Conservation (phyloP, 2,329 filamentous ascomycete genomes). For the Bipolaris cookei region DNA sequence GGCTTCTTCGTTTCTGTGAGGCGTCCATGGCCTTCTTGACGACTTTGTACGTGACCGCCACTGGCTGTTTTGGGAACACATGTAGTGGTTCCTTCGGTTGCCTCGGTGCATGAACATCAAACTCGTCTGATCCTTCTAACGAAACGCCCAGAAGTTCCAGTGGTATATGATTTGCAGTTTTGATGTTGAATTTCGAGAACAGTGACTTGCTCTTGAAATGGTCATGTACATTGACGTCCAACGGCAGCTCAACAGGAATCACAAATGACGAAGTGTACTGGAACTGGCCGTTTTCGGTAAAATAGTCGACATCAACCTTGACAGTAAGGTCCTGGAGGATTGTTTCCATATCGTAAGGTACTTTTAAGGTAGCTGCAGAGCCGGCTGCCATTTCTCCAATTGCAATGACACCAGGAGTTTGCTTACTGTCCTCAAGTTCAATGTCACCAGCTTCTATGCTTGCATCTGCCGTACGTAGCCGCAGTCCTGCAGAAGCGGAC, state of each 20-base stretch:
- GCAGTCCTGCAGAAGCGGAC: slow-evolving; percentile 65
- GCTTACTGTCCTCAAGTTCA: slow-evolving; percentile 51
- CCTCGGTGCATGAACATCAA: slow-evolving; percentile 66
- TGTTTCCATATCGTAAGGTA: slow-evolving; percentile 86
- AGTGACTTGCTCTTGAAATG: slow-evolving; percentile 84
- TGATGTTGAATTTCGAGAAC: slow-evolving; percentile 90
- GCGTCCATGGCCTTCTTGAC: slow-evolving; percentile 57
- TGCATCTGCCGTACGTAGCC: slow-evolving; percentile 62
- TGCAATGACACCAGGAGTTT: slow-evolving; percentile 55
- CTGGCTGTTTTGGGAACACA: slow-evolving; percentile 81
- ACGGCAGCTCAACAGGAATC: slow-evolving; percentile 75
- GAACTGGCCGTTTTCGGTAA: slow-evolving; percentile 70
- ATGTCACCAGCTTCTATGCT: slow-evolving; percentile 52
- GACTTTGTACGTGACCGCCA: slow-evolving; percentile 81
- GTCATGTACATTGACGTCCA: slow-evolving; percentile 96
- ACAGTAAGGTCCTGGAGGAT: slow-evolving; percentile 73
- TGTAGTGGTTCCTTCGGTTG: slow-evolving; percentile 56
- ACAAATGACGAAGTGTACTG: slow-evolving; percentile 67
- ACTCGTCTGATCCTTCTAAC: slow-evolving; percentile 73
- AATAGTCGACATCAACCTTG: slow-evolving; percentile 77
- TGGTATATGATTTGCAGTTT: slow-evolving; percentile 76
- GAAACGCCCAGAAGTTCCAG: slow-evolving; percentile 74
- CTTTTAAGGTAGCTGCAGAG: slow-evolving; percentile 63
- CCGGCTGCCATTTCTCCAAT: slow-evolving; percentile 54
- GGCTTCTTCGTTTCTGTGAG: slow-evolving; percentile 31